These are phyloP conservation scores for Acanthamoeba castellanii DNA, from an alignment of 208 protist genomes.

Conservation along the genomic window DNA sequence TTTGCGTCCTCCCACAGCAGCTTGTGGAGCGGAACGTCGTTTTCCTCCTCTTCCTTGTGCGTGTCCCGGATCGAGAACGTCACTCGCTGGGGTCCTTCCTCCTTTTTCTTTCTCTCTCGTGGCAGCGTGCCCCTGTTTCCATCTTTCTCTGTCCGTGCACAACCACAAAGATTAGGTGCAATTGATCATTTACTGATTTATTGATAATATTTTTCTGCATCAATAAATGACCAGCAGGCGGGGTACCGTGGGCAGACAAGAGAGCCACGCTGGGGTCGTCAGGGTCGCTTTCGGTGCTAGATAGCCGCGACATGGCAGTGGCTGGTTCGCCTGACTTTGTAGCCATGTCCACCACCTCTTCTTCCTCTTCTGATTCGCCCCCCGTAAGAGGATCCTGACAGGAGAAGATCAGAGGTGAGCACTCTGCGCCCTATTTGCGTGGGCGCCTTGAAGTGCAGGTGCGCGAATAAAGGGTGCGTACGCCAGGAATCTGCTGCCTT, in stretches of 20 bases:
- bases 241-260: neutral
- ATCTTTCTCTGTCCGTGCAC: neutral
- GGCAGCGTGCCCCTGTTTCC: slow-evolving; percentile 29
- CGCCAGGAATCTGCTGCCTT: no score
- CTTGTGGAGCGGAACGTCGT: slow-evolving; percentile 2
- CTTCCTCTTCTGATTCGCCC: neutral
- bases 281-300: neutral
- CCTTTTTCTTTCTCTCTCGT: neutral
- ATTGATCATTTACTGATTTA: no score
- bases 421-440: no score
- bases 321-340: neutral
- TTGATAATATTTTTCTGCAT: no score
- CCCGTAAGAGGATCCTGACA: neutral
- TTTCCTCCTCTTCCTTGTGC: neutral
- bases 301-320: neutral
- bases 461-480: no score
- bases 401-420: no score
- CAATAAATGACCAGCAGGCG: no score
- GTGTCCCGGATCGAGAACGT: neutral
- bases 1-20: neutral
- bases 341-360: neutral
- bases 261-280: slow-evolving; percentile 2
- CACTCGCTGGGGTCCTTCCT: neutral
- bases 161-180: no score
- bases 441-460: no score